Base-by-base conservation (phyloP, 192 early-diverging fungal genomes). In the Coemansia sp. region DNA sequence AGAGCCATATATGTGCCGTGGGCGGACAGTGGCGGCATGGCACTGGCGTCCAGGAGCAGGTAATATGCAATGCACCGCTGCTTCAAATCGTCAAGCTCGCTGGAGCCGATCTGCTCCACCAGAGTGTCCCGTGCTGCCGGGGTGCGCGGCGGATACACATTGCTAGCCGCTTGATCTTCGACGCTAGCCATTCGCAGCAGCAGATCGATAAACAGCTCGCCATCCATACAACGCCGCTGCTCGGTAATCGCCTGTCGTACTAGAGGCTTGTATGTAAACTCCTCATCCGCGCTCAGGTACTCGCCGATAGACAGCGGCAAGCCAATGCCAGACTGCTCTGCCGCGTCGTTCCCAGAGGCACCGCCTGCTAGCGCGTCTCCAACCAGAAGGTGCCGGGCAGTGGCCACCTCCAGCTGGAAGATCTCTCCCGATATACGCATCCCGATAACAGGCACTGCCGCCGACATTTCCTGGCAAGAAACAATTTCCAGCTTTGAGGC, bases 131-230 rank as follows among this genome's bases (percentile, higher is more conserved):
- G 43, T 19, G 59, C 68, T 3, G 51, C 40, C 1, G 47, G 36
- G 3, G 56, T 41, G 20, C 47, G 47, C 50, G 68, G 68, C 14
- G 68, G 68, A 30, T 72, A 72, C 12, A 28, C 49, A 20, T 34
- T 39, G 3, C 34, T 9, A 7, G 33, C n/a, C 6, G 16, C 23
- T 17, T 13, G 17, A 5, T 18, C 43, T n/a, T 51, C n/a, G 5
- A 58, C 38, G 14, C 44, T 61, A 6, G 61, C 56, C 67, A 71
- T 71, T 3, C 33, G 47, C 11, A 72, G 36, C 21, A 72, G 18
- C 22, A 64, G 47, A 30, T 72, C 68, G 26, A 72, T 60, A 40
- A 72, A 72, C 43, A 72, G 52, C 40, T 72, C 61, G 16, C 56
- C 61, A 14, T 49, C 61, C 53, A 72, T 55, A 13, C 47, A 44